phyloP scores from a whole-genome alignment of 2,329 filamentous ascomycete species.

The Pseudogymnoascus sp. region DNA sequence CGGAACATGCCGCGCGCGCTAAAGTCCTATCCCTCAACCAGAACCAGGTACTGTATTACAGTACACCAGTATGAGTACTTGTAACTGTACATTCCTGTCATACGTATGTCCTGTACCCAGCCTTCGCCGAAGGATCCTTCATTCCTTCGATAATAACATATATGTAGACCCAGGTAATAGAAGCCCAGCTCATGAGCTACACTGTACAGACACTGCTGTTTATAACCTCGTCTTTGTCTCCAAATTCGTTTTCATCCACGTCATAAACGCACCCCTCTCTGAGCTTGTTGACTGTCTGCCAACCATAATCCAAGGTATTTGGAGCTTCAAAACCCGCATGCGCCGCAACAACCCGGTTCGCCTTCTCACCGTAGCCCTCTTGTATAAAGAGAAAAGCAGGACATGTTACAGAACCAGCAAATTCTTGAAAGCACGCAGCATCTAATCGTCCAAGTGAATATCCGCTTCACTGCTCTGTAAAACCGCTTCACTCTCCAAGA shows the following conservation, averaged over 20 bases:
- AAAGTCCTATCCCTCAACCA: background rate
- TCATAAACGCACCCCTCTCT: background rate
- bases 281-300: background rate
- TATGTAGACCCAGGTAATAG: background rate
- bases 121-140: background rate
- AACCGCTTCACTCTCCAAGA: too few relatives aligned
- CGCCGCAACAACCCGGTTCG: background rate
- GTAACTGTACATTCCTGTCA: background rate
- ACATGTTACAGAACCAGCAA: too few relatives aligned
- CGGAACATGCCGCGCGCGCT: constrained; percentile 8
- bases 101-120: background rate
- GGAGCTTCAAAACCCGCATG: background rate
- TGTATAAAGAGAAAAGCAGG: background rate
- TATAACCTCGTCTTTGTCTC: background rate
- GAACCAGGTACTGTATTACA: background rate
- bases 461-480: too few relatives aligned
- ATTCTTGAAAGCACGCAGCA: too few relatives aligned
- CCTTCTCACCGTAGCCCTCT: background rate
- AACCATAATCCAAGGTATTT: background rate
- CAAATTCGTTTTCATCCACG: background rate
- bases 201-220: background rate
- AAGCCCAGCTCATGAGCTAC: background rate
- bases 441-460: too few relatives aligned
- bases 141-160: too few relatives aligned
- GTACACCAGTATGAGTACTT: background rate